Percentiles rank a stretch among this genome's conserved stretches.
phyloP scores from a whole-genome alignment of 768 basidiomycete genomes.

The Melanogaster broomeanus region DNA sequence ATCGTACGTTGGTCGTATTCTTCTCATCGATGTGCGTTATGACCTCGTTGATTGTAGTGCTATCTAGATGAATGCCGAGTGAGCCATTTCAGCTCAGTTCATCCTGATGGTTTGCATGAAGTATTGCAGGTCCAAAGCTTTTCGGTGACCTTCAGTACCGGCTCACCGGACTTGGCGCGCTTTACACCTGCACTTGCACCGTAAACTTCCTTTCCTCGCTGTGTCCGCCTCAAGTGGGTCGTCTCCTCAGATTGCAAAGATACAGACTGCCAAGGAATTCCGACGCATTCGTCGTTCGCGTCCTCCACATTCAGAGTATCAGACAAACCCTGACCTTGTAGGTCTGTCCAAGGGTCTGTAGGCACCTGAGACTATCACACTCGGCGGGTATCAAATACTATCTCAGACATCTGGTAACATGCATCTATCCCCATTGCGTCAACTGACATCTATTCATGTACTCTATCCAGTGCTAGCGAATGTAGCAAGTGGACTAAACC shows the following conservation, averaged over 20 bases:
- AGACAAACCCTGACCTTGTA: slow-evolving; percentile 43
- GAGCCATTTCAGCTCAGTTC: slow-evolving; percentile 2
- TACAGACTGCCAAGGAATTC: slow-evolving; percentile 46
- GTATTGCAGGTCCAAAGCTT: slow-evolving; percentile 46
- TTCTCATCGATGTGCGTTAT: background rate
- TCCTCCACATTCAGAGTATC: slow-evolving; percentile 34
- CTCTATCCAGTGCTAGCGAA: slow-evolving; percentile 44
- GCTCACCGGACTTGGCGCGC: slow-evolving; percentile 56
- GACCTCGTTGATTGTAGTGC: slow-evolving; percentile 28
- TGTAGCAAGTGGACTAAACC: slow-evolving; percentile 41
- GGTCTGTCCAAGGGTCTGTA: slow-evolving; percentile 56
- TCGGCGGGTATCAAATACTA: slow-evolving; percentile 47
- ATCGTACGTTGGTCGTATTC: slow-evolving; percentile 28
- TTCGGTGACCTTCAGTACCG: slow-evolving; percentile 53
- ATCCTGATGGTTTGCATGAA: slow-evolving; percentile 18
- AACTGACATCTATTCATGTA: background rate
- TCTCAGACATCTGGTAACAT: slow-evolving; percentile 50
- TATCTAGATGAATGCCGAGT: slow-evolving; percentile 43
- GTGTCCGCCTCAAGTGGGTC: slow-evolving; percentile 53
- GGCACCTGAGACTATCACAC: slow-evolving; percentile 46
- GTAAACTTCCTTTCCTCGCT: slow-evolving; percentile 1
- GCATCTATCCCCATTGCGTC: background rate
- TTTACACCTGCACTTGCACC: background rate
- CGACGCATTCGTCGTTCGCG: slow-evolving; percentile 39
- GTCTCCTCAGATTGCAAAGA: slow-evolving; percentile 46